Conservation (phyloP, 192 early-diverging fungal species). For the Entomortierella parvispora region DNA sequence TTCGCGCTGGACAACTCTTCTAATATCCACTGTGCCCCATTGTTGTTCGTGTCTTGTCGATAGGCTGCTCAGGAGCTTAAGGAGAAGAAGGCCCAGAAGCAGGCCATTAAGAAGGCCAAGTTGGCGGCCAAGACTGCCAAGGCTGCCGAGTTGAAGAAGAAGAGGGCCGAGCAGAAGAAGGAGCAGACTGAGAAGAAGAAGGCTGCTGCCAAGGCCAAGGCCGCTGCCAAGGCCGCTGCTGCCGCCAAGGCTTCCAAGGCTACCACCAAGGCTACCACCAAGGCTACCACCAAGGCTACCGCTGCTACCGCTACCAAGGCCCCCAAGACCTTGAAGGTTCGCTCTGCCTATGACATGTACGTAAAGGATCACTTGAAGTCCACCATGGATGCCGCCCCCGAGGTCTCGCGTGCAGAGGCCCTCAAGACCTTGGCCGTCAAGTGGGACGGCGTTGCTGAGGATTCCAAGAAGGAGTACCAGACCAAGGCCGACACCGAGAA, state of each 20-base stretch:
- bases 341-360: constrained; percentile 51
- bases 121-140: no score
- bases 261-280: neutral
- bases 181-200: constrained; percentile 35
- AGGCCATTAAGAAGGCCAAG: constrained; percentile 35
- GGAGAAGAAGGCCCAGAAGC: constrained; percentile 44
- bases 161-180: constrained; percentile 30
- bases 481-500: constrained; percentile 31
- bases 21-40: neutral
- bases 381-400: constrained; percentile 30
- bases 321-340: constrained; percentile 27
- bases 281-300: constrained; percentile 6
- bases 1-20: no score
- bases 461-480: constrained; percentile 28
- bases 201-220: constrained; percentile 29
- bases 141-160: constrained; percentile 7
- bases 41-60: neutral
- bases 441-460: constrained; percentile 34
- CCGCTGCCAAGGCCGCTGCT: constrained; percentile 1
- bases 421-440: constrained; percentile 48
- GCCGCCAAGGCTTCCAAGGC: constrained; percentile 19
- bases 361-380: constrained; percentile 47
- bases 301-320: neutral
- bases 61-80: constrained; percentile 45
- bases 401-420: constrained; percentile 41